Percentiles rank a stretch among this genome's conserved stretches.
phyloP scores from a whole-genome alignment of 2,329 filamentous ascomycete species.

The Aspergillus quadrilineatus region DNA sequence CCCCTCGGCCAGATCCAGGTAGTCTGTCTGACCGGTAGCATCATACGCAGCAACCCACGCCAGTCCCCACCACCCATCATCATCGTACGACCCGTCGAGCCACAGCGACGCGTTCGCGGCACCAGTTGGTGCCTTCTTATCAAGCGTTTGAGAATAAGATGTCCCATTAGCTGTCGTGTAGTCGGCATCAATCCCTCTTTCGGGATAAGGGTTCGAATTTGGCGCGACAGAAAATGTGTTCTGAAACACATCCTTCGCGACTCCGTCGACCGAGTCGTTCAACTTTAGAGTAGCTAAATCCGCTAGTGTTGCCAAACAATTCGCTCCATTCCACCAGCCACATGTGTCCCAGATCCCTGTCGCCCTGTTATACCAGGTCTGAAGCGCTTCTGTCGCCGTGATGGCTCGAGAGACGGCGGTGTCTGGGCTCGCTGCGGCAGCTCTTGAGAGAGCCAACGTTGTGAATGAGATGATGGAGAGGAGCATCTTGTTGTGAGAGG shows the following conservation, averaged over 20 bases:
- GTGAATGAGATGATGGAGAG: neutral
- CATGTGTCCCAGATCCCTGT: conserved; percentile 64
- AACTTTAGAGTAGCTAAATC: conserved; percentile 47
- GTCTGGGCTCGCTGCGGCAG: neutral
- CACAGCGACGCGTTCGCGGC: conserved; percentile 23
- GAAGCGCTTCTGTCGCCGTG: conserved; percentile 41
- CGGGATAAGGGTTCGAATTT: neutral
- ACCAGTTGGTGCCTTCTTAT: neutral
- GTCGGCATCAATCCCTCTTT: neutral
- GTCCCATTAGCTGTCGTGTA: neutral
- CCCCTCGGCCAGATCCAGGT: conserved; percentile 48
- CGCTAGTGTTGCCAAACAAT: conserved; percentile 62
- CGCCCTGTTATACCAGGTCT: conserved; percentile 60
- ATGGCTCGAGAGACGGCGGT: neutral
- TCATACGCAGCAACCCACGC: conserved; percentile 58
- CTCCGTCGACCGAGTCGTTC: conserved; percentile 9
- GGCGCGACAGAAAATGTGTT: neutral
- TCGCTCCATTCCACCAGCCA: conserved; percentile 75
- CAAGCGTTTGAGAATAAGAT: neutral
- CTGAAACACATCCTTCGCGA: neutral
- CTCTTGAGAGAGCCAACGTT: neutral
- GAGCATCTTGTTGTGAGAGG: no score
- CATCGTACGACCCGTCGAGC: conserved; percentile 47
- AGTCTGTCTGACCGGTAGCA: conserved; percentile 45
- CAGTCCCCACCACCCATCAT: conserved; percentile 56